A percentile compares a stretch with the other conserved stretches of the same genome.
Conservation (phyloP, 257 asterid species). For the Jacaranda copaia region DNA sequence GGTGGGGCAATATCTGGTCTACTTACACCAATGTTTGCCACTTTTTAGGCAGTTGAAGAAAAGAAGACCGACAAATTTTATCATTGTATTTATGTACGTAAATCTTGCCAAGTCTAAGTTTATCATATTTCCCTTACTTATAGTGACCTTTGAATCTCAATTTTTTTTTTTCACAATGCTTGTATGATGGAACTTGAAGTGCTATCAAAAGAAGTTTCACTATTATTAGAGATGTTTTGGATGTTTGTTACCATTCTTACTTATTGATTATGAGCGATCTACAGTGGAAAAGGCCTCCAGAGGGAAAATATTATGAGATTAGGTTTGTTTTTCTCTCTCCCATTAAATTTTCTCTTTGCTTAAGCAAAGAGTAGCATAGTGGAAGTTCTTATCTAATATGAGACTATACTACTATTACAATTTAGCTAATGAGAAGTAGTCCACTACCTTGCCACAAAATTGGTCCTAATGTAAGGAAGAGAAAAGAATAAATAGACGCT, state of each 20-base stretch:
- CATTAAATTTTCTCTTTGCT: not conserved
- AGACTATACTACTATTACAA: no score
- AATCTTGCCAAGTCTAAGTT: slow-evolving; percentile 3
- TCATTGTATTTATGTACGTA: slow-evolving; percentile 79
- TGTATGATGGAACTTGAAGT: slow-evolving; percentile 91
- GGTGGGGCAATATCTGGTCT: slow-evolving; percentile 87
- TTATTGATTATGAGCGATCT: slow-evolving; percentile 79
- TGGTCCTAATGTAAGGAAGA: no score
- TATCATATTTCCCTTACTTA: slow-evolving; percentile 6
- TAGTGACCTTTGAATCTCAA: slow-evolving; percentile 20
- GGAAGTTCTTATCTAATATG: no score
- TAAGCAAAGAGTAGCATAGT: not conserved
- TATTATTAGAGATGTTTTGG: slow-evolving; percentile 76
- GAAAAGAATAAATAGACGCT: no score
- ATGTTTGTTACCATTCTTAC: slow-evolving; percentile 77
- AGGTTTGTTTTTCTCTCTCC: slow-evolving; percentile 55
- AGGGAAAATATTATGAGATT: slow-evolving; percentile 79
- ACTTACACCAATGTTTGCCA: slow-evolving; percentile 82
- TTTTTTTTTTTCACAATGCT: slow-evolving; percentile 32
- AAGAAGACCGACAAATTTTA: slow-evolving; percentile 65
- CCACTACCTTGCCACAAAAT: no score
- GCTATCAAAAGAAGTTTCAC: slow-evolving; percentile 70
- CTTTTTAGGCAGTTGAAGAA: slow-evolving; percentile 83
- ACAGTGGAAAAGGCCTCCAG: slow-evolving; percentile 54
- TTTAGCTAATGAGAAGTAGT: no score